Evolutionary conservation across 768 basidiomycete species (phyloP).

Genomic region (Calocybe cyanea): DNA sequence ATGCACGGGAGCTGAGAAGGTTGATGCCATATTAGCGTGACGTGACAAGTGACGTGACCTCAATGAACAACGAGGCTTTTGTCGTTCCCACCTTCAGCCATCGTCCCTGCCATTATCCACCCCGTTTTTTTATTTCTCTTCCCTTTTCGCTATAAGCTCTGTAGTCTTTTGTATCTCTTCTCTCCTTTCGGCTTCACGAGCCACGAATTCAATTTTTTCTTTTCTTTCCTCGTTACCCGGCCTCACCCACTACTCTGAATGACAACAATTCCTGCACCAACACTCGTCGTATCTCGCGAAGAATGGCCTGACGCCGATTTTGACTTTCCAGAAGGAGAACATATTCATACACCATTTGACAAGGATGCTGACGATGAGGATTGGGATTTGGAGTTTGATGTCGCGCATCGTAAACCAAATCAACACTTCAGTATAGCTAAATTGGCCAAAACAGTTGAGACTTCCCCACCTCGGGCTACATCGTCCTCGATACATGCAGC

Average conservation of each 20-base stretch:
- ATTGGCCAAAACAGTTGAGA: constrained; percentile 36
- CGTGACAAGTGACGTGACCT: constrained; percentile 23
- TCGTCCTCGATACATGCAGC: constrained; percentile 33
- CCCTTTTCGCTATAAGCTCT: neutral
- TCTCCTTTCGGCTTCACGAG: neutral
- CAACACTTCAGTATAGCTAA: constrained; percentile 33
- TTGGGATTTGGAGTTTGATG: constrained; percentile 78
- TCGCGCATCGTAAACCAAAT: constrained; percentile 54
- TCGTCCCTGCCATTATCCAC: constrained; percentile 10
- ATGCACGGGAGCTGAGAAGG: constrained; percentile 54
- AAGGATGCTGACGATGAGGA: constrained; percentile 68
- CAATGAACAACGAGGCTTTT: constrained; percentile 26
- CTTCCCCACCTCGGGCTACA: constrained; percentile 23
- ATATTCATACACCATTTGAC: constrained; percentile 62
- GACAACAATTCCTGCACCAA: constrained; percentile 58
- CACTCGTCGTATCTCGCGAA: constrained; percentile 52
- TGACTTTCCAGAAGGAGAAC: constrained; percentile 73
- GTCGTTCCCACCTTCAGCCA: constrained; percentile 4
- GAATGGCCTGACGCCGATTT: constrained; percentile 90
- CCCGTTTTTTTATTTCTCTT: constrained; percentile 18
- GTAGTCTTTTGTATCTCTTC: constrained; percentile 1
- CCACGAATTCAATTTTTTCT: no score
- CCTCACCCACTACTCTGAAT: no score
- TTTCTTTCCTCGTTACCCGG: constrained; percentile 12
- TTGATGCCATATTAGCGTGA: constrained; percentile 56